Evolutionary conservation across 1,284 basidiomycete species (phyloP), one percentile per base, ranked within the genome.

Genomic region (Entoloma clypeatum): DNA sequence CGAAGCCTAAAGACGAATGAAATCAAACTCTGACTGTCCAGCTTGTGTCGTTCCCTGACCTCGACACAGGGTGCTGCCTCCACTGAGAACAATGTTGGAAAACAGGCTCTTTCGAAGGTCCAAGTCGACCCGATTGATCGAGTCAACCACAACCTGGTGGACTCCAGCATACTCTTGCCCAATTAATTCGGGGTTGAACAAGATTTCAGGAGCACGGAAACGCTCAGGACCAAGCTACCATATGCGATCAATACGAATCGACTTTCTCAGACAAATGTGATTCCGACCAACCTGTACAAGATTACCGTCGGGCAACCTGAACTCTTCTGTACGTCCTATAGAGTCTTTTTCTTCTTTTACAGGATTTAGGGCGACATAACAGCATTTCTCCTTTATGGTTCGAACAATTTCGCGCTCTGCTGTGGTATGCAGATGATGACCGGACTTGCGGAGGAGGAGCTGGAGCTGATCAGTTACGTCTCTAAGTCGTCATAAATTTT

Each of bases 381-480:
- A 99, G 47, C 86, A 90, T 63, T 97, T 96, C 70, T 99, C 96
- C 67, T 99, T 99, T 66, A 99, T 97, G 36, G 91, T 92, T 43
- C 96, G 75, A 8, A 99, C 94, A 14, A 99, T 89, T 65, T 99
- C 96, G 44, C 90, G 86, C 65, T 99, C 96, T 4, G 96, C 94
- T 17, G 92, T 94, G 0, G 96, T 99, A 57, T 97, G 90, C 40
- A 99, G 72, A 62, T 98, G 86, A 58, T 97, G 90, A 0, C 96
- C 96, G 0, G 91, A 80, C 64, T 97, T 98, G 42, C 96, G 86
- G 11, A 99, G 76, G 22, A 98, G 77, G 4, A 96, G 69, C 61
- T 99, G 96, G 24, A 99, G 77, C 56, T 98, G 84, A 57, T 99
- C 93, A 16, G 96, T 99, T 29, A 99, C 91, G 60, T 98, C 93